Base-by-base conservation (phyloP, 305 asterid species). In the Fraxinus albicans region DNA sequence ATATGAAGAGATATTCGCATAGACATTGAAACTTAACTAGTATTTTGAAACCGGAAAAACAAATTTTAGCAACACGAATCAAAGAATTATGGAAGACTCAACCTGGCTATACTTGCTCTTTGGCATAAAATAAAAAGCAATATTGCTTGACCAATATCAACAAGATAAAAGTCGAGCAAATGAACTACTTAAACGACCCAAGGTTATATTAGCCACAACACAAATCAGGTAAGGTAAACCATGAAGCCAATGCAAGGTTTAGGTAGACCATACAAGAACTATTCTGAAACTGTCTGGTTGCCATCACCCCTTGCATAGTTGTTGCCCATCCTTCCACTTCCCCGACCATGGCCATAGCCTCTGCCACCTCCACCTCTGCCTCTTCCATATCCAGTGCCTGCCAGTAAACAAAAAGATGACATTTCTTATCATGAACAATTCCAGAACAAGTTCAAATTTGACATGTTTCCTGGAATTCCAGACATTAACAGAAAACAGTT, bases 341-440 rank as follows among this genome's bases (percentile, higher is more conserved):
- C 95, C 2, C 91, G 90, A 0, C 95, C 90, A 31, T 83, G 82
- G 21, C 88, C 91, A 85, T 89, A 91, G 50, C 93, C 94, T 82
- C 93, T 83, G 80, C 93, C 93, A 38, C 91, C 88, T 34, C 87
- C 88, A 31, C 96, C 97, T 79, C 95, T 58, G 53, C 94, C 95
- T 83, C 91, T 88, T 81, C 94, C 98, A 86, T 94, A 93, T 81
- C 90, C 90, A 85, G 88, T 72, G 78, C 88, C 92, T 89, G 79
- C 23, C 50, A 47, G 19, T 27, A 69, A 38, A 63, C 6, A 8
- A 55, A 73, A 17, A 25, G 6, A 19, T 0, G 31, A 7, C 27
- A 23, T 23, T 21, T 63, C 72, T 63, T 19, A 63, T 60, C 25
- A 19, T 63, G 72, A 23, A 60, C 72, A 63, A 63, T 8, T 21